A percentile compares a stretch with the other conserved stretches of the same genome.
Conservation (phyloP, 805 yeast genomes). For the Isabelozyma pseudorhagii region DNA sequence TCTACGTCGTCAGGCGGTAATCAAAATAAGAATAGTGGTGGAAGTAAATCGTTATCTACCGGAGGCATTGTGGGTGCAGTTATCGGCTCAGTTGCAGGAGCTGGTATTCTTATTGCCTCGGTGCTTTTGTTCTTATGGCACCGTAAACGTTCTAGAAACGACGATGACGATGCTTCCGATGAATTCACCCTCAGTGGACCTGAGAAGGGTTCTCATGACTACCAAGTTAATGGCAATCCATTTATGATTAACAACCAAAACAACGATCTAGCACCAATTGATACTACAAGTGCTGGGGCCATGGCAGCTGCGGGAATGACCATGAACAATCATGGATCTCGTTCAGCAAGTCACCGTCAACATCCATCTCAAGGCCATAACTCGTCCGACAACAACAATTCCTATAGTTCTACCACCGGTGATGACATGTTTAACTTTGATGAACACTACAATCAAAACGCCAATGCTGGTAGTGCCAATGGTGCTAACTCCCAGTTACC, state of each 20-base stretch:
- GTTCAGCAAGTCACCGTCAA: background rate
- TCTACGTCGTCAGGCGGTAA: slow-evolving; percentile 15
- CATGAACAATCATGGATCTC: background rate
- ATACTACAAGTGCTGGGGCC: slow-evolving; percentile 8
- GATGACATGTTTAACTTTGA: slow-evolving; percentile 18
- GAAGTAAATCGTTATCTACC: slow-evolving; percentile 21
- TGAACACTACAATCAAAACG: background rate
- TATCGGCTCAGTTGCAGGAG: slow-evolving; percentile 40
- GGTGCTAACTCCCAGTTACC: background rate
- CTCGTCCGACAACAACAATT: slow-evolving; percentile 6
- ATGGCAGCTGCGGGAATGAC: slow-evolving; percentile 2
- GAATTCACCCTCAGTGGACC: slow-evolving; percentile 30
- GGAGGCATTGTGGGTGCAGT: slow-evolving; percentile 44
- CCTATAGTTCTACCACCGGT: slow-evolving; percentile 13
- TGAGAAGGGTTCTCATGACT: slow-evolving; percentile 11
- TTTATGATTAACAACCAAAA: slow-evolving; percentile 19
- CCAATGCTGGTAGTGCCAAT: background rate
- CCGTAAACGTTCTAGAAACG: slow-evolving; percentile 33
- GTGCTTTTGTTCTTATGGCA: slow-evolving; percentile 40
- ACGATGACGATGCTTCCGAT: slow-evolving; percentile 43
- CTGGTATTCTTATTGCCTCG: slow-evolving; percentile 27
- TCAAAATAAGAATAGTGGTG: slow-evolving; percentile 10
- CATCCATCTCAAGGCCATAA: background rate
- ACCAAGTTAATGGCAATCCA: slow-evolving; percentile 17
- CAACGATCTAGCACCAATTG: slow-evolving; percentile 8